These are phyloP conservation scores for Cardiospermum halicacabum DNA, from an alignment of 345 rosid genomes.

Conservation along the genomic window DNA sequence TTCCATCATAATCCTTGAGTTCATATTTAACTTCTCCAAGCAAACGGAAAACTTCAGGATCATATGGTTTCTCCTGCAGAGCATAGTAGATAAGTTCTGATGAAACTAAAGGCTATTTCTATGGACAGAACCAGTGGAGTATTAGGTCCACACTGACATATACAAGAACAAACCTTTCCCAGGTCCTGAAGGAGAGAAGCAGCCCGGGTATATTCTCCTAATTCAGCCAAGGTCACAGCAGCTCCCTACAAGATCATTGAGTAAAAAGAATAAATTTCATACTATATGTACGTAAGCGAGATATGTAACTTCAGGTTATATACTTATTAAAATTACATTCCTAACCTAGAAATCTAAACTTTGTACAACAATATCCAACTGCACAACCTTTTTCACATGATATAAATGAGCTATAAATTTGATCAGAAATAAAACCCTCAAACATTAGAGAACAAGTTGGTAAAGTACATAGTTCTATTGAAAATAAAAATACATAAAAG, in stretches of 20 bases:
- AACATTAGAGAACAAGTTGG: not conserved
- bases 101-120: constrained; percentile 17
- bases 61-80: constrained; percentile 68
- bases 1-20: constrained; percentile 86
- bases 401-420: not conserved
- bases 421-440: not conserved
- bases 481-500: not conserved
- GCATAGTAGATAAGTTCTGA: constrained; percentile 17
- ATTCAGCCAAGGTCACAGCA: constrained; percentile 74
- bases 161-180: constrained; percentile 56
- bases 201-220: constrained; percentile 77
- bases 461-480: not conserved
- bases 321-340: not conserved
- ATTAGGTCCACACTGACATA: constrained; percentile 2
- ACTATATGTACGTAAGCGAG: not conserved
- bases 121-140: constrained; percentile 12
- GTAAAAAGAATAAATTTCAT: constrained; percentile 8
- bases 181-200: constrained; percentile 64
- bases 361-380: not conserved
- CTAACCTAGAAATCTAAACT: not conserved
- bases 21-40: constrained; percentile 90
- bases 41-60: constrained; percentile 81
- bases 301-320: not conserved
- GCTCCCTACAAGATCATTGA: constrained; percentile 66
- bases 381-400: not conserved